Evolutionary conservation across 208 protist genomes (phyloP).

Genomic region (Acanthamoeba quina): DNA sequence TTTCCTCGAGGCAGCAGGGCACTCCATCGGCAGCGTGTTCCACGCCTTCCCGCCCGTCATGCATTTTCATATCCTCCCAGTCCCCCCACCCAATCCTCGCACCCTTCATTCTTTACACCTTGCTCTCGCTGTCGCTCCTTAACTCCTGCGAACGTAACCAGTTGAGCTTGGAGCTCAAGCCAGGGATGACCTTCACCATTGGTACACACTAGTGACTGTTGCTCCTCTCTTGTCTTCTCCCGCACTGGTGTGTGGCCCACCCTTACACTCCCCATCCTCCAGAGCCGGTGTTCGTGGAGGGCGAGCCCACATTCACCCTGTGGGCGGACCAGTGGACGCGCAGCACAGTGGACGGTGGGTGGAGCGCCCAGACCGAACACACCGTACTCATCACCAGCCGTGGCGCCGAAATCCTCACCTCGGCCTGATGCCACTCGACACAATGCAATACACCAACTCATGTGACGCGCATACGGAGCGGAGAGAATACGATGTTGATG

Average conservation of each 20-base stretch:
- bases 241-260: not conserved
- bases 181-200: conserved; percentile 60
- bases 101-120: not conserved
- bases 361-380: conserved; percentile 98
- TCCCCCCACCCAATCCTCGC: too few relatives aligned
- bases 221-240: not conserved
- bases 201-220: not conserved
- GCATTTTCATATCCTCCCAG: conserved; percentile 23
- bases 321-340: conserved; percentile 97
- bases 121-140: not conserved
- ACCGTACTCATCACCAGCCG: conserved; percentile 95
- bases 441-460: too few relatives aligned
- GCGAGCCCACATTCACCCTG: conserved; percentile 88
- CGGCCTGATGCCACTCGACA: not conserved
- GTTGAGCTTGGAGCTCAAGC: conserved; percentile 22
- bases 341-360: conserved; percentile 95
- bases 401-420: conserved; percentile 79
- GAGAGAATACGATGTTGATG: not conserved
- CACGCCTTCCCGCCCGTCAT: conserved; percentile 44
- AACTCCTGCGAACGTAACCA: not conserved
- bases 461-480: too few relatives aligned
- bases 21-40: conserved; percentile 38
- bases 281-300: conserved; percentile 98
- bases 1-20: not conserved
- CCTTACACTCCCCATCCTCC: conserved; percentile 75